Conservation (phyloP, 2,329 filamentous ascomycete genomes). For the Moelleriella libera region DNA sequence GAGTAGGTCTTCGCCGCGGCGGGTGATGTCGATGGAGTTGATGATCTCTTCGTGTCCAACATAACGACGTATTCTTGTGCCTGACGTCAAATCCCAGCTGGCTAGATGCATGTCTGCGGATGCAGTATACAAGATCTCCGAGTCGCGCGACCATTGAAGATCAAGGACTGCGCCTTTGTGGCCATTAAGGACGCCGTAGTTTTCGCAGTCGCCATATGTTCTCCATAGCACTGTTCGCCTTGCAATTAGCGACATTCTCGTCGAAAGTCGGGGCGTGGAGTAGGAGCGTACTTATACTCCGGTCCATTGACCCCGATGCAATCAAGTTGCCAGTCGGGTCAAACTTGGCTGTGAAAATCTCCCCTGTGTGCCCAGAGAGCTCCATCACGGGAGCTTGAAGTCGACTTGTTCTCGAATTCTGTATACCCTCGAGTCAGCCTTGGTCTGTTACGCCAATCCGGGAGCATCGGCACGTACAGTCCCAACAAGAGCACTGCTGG, state of each 20-base stretch:
- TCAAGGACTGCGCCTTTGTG: conserved; percentile 88
- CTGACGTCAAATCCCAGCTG: conserved; percentile 88
- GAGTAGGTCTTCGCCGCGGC: conserved; percentile 77
- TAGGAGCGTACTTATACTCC: conserved; percentile 58
- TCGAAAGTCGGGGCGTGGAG: background rate
- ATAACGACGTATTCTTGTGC: conserved; percentile 82
- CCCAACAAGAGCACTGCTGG: conserved; percentile 33
- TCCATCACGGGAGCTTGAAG: conserved; percentile 92
- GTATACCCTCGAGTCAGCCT: conserved; percentile 5
- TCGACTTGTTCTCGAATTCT: conserved; percentile 68
- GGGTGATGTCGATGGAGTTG: conserved; percentile 79
- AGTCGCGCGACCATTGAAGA: conserved; percentile 93
- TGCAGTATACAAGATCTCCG: conserved; percentile 76
- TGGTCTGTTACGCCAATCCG: background rate
- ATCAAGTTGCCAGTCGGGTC: conserved; percentile 79
- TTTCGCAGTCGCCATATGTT: conserved; percentile 84
- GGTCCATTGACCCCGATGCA: conserved; percentile 90
- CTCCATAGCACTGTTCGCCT: conserved; percentile 66
- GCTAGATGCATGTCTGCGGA: conserved; percentile 88
- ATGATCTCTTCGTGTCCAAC: conserved; percentile 92
- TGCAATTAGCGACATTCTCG: background rate
- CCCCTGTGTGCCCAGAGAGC: conserved; percentile 65
- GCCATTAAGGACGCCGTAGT: conserved; percentile 78
- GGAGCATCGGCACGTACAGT: conserved; percentile 22
- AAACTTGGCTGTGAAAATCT: conserved; percentile 84